These are phyloP conservation scores for Komagataella pseudopastoris DNA, from an alignment of 805 yeast species.

Conservation along the genomic window DNA sequence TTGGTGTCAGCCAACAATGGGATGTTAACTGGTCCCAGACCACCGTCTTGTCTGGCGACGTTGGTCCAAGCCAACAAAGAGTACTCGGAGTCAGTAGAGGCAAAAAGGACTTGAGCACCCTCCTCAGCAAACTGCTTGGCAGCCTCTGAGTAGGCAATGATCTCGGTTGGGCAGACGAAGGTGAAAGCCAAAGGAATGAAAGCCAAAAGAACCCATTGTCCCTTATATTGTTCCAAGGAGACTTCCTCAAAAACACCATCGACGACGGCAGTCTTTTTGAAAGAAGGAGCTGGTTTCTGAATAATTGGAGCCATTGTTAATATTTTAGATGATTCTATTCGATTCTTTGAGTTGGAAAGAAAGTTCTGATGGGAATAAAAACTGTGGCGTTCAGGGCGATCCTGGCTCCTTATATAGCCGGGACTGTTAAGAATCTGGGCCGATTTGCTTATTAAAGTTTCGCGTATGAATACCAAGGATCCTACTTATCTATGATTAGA, in stretches of 20 bases:
- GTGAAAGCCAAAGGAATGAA: constrained; percentile 99
- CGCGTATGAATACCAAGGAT: neutral
- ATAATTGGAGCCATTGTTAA: constrained; percentile 72
- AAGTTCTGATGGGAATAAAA: neutral
- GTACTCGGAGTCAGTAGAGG: constrained; percentile 98
- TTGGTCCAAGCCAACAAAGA: constrained; percentile 97
- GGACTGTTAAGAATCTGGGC: neutral
- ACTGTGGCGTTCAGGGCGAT: constrained; percentile 1
- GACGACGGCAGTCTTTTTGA: constrained; percentile 94
- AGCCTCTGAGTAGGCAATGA: constrained; percentile 96
- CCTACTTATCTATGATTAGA: neutral
- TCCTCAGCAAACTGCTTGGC: constrained; percentile 77
- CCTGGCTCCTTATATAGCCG: constrained; percentile 3
- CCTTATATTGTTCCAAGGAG: constrained; percentile 88
- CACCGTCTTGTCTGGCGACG: constrained; percentile 93
- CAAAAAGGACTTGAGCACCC: constrained; percentile 82
- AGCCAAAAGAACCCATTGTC: constrained; percentile 95
- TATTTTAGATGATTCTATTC: constrained; percentile 1
- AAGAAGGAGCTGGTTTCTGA: constrained; percentile 93
- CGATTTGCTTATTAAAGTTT: neutral
- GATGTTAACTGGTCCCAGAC: constrained; percentile 88
- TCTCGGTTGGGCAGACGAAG: constrained; percentile 98
- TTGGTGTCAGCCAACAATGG: constrained; percentile 95
- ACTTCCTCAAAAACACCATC: constrained; percentile 95
- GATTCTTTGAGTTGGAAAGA: neutral